Evolutionary conservation across 352 stramenopile species (phyloP), one percentile per base, ranked within the genome.

Genomic region (Achlya hypogyna): DNA sequence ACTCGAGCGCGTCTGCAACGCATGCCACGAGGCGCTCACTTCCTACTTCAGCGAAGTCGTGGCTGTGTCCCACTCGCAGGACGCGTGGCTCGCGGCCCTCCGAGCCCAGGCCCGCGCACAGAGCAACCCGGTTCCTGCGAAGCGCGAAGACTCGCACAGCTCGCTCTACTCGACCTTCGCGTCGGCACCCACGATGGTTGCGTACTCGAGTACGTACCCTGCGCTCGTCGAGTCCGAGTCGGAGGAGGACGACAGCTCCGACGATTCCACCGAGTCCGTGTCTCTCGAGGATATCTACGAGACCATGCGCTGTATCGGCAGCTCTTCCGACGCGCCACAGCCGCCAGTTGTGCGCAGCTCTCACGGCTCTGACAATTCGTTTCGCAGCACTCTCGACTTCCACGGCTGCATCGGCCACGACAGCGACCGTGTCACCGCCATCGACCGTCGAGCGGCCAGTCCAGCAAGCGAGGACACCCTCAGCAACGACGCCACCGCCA

Each of bases 1-100:
- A 12, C 77, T 81, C 3, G 75, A 92, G 43, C 74, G 86, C 18
- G 82, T 95, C 9, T 95, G 86, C 56, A 70, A 71, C 2, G 68
- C 65, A 16, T 91, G 83, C 69, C 82, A 87, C 69, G 76, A 82
- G 25, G 68, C 72, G 16, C 54, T 91, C 12, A 78, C 88, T 69
- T 73, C 82, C 16, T 72, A 82, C 28, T 75, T 81, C 25, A 85
- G 49, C 49, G 25, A 56, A 3, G 31, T 31, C 10, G 49, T 31
- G 10, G 49, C 49, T 22, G 31, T 10, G 25, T 38, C 49, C 16
- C 31, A 56, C 49, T 31, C 49, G 25, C 12, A 56, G 31, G 25
- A 56, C 25, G 49, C 31, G 49, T 35, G 25, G 49, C 49, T 12
- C 10, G 49, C 49, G 20, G 49, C 49, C 25, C 25, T 56, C 31